Base-by-base conservation (phyloP, 228 moss, liverwort and hornwort genomes). In the Sphagnum fallax region DNA sequence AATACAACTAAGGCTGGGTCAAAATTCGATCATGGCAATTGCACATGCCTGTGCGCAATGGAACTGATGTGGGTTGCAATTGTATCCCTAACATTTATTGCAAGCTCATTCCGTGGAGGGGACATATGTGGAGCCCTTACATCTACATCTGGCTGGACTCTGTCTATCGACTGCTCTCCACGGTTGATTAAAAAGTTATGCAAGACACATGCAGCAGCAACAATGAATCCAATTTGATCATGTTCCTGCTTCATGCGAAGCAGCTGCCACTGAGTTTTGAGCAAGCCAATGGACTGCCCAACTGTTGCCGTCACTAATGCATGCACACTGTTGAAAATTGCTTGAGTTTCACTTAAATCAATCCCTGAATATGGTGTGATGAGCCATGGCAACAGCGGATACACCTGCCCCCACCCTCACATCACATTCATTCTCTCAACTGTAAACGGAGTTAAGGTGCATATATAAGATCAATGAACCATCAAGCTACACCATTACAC, bases 151-250 rank as follows among this genome's bases (percentile, higher is more conserved):
- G 63, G 63, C 47, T 0, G 18, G 5, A 63, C 63, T 15, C 47
- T 32, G 32, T 63, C 63, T 1, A 63, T 47, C 6, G 10, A 6
- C 47, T 63, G 63, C 47, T 63, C 63, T 15, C 63, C 63, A 16
- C 63, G 16, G 47, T 63, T 63, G 63, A 63, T 63, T 32, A 63
- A 4, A 9, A 63, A 63, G 63, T 63, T 63, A 15, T 63, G 63
- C 9, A 63, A 48, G 16, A 63, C 63, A 32, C 63, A 63, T 63
- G 63, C 16, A 5, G 63, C 63, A 15, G 63, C 63, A 15, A 63
- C 63, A 16, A 63, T 47, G 47, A 63, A 63, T 32, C 48, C 63
- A 63, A 63, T 48, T 6, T 63, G 63, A 48, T 63, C 63, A 5
- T 15, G 8, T 7, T 63, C 47, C 9, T 63, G 63, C 47, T 10